Base-by-base conservation (phyloP, 1,284 basidiomycete species). In the Cutaneotrichosporon sp. region DNA sequence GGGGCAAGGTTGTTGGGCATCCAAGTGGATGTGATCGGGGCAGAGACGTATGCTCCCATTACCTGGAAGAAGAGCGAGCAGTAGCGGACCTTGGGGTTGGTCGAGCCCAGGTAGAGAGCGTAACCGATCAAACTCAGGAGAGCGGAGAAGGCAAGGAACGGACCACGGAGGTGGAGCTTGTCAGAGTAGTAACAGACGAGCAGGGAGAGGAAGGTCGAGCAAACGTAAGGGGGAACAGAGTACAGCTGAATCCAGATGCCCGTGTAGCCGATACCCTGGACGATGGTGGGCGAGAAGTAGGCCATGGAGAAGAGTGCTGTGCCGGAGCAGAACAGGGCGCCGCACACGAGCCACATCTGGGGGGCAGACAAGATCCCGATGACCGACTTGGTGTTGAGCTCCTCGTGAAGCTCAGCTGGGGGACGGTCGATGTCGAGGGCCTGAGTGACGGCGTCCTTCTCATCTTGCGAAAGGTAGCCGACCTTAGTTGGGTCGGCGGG, bases 1-100 rank as follows among this genome's bases (percentile, higher is more conserved):
- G 81, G 81, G 0, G 79, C 74, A 20, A 80, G 76, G 67, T 84
- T 84, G 66, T 83, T 84, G 14, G 82, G 52, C 64, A 67, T 68
- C 68, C 68, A 70, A 5, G 64, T 62, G 4, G 62, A 65, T 8
- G 63, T 48, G 17, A 67, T 49, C 3, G 68, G 66, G 1, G 68
- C 66, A 6, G 57, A 51, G 10, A 61, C 63, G 46, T 70, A 73
- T 3, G 65, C 66, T 20, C 72, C 72, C 20, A 64, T 65, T 55
- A 73, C 64, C 46, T 70, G 66, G 22, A 74, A 52, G 61, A 74
- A 73, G 17, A 74, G 60, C 41, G 68, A 63, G 19, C 55, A 64
- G 55, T 74, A 75, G 12, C 64, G 56, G 11, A 64, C 66, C 38
- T 62, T 46, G 16, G 54, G 58, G 49, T 67, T 51, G 22, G 27